phyloP scores from a whole-genome alignment of 768 basidiomycete species.

The Calocera viscosa region DNA sequence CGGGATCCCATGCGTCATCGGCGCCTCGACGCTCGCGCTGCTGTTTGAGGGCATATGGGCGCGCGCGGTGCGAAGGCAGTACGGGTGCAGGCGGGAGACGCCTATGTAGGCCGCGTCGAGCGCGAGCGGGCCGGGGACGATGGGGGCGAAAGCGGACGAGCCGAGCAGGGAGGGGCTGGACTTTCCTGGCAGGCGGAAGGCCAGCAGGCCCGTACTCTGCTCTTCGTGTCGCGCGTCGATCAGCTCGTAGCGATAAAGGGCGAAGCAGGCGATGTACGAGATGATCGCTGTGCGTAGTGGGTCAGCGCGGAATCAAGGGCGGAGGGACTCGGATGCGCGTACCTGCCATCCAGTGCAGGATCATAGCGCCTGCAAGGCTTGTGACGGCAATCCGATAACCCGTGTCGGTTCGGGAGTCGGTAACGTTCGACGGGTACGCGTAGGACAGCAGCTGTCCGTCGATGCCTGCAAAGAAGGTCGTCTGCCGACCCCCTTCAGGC shows the following conservation, averaged over 20 bases:
- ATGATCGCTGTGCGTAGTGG: not conserved
- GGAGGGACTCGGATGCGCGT: not conserved
- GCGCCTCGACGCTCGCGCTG: not conserved
- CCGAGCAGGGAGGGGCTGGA: not conserved
- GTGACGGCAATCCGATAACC: not conserved
- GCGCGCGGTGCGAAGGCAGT: not conserved
- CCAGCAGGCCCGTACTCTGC: not conserved
- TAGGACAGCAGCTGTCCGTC: not conserved
- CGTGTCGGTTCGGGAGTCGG: not conserved
- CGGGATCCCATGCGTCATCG: not conserved
- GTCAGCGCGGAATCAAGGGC: not conserved
- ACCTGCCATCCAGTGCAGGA: constrained; percentile 5
- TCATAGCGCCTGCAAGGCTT: not conserved
- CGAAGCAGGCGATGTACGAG: constrained; percentile 3
- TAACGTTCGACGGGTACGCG: not conserved
- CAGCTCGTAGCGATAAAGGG: not conserved
- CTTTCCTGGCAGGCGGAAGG: not conserved
- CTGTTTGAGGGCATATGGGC: not conserved
- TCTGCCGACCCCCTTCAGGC: not conserved
- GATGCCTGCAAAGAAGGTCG: constrained; percentile 1
- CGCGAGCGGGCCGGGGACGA: not conserved
- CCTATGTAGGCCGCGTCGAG: not conserved
- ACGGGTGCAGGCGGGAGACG: not conserved
- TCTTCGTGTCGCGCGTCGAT: not conserved
- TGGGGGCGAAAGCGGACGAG: too few species aligned